Base-by-base conservation (phyloP, 306 rosid species). In the Styphnolobium japonicum region DNA sequence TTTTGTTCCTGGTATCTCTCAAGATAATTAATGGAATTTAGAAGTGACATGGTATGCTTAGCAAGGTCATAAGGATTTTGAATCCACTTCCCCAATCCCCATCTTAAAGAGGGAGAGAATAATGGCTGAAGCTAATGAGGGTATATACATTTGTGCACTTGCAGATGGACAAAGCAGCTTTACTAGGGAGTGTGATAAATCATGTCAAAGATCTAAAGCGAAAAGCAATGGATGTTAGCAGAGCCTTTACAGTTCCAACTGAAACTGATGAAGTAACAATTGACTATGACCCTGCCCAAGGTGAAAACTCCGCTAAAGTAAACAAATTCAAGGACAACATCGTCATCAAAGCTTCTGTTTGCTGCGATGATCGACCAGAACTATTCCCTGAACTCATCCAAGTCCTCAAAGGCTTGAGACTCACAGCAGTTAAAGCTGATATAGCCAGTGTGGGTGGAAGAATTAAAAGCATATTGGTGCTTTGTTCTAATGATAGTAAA, bases 161-260 rank as follows among this genome's bases (percentile, higher is more conserved):
- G 79, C 82, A 96, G 98, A 93, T 96, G 99, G 98, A 96, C 89
- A 96, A 93, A 70, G 99, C 99, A 65, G 97, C 99, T 48, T 84
- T 96, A 34, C 75, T 96, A 53, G 98, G 99, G 62, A 91, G 97
- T 27, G 99, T 87, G 79, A 93, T 96, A 45, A 97, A 96, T 8
- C 93, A 89, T 6, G 98, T 96, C 10, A 96, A 93, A 64, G 98
- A 96, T 58, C 97, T 96, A 27, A 96, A 91, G 85, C 12, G 91
- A 89, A 93, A 89, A 84, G 98, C 99, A 25, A 83, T 53, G 85
- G 97, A 96, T 71, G 83, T 87, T 1, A 86, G 90, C 81, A 87
- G 84, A 70, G 75, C 73, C 78, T 33, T 79, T 27, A 86, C 84
- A 25, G 90, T 96, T 77, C 99, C 99, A 57, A 86, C 93, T 10